A percentile compares a stretch with the other conserved stretches of the same genome.
Evolutionary conservation across 2,329 filamentous ascomycete species (phyloP).

Genomic region (Fusarium sp.): DNA sequence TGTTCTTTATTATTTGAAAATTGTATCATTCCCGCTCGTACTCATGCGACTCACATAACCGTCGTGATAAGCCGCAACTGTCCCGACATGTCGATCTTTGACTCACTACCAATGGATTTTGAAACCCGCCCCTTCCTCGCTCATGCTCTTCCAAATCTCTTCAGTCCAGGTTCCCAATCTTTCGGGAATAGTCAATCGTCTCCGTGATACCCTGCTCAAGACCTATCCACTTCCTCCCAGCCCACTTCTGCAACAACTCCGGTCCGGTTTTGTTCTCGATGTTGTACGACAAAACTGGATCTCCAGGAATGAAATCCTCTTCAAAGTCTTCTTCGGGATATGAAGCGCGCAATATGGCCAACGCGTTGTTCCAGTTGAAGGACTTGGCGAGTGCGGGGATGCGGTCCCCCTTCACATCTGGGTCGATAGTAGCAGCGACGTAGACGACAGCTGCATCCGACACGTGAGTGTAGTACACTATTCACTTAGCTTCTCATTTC

Average conservation of each 20-base stretch:
- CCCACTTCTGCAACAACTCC: conserved; percentile 33
- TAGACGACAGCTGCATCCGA: conserved; percentile 37
- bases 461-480: conserved; percentile 41
- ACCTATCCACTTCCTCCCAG: conserved; percentile 30
- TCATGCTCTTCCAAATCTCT: rapidly evolving
- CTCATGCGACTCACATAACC: not conserved
- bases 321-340: conserved; percentile 25
- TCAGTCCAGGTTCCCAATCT: conserved; percentile 14
- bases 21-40: not conserved
- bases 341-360: conserved; percentile 19
- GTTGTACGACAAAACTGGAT: conserved; percentile 27
- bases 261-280: conserved; percentile 34
- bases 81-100: no score
- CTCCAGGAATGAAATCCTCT: conserved; percentile 25
- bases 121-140: no score
- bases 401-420: conserved; percentile 17
- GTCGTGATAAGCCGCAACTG: not conserved
- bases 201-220: conserved; percentile 25
- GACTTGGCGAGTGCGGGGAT: conserved; percentile 21
- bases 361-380: conserved; percentile 37
- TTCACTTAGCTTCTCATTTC: not conserved
- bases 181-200: conserved; percentile 15
- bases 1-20: not conserved
- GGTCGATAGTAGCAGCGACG: conserved; percentile 31
- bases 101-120: no score